phyloP scores from a whole-genome alignment of 495 filamentous ascomycete species.

The Aspergillus saccharolyticus region DNA sequence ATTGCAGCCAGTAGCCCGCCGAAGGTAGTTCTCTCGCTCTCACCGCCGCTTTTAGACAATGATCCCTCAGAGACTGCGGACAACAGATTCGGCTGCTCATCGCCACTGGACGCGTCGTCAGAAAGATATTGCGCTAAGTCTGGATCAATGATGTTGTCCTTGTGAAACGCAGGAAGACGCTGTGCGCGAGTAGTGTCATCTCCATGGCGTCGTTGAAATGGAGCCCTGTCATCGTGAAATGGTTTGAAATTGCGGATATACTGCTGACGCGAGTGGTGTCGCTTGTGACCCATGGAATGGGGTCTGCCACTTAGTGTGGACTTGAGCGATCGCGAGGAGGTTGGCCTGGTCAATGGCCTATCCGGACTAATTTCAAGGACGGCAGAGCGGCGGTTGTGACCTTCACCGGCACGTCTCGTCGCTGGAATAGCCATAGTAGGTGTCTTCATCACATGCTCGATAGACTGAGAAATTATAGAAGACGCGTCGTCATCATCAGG shows the following conservation, averaged over 20 bases:
- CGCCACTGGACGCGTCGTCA: conserved; percentile 86
- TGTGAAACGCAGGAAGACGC: conserved; percentile 86
- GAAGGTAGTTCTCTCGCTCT: conserved; percentile 50
- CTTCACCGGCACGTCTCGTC: conserved; percentile 75
- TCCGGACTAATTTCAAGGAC: conserved; percentile 86
- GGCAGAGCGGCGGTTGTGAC: conserved; percentile 74
- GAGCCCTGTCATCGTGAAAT: conserved; percentile 72
- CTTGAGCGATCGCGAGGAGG: conserved; percentile 90
- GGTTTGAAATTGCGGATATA: conserved; percentile 54
- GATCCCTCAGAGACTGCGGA: conserved; percentile 57
- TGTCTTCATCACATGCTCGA: conserved; percentile 43
- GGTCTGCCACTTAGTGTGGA: conserved; percentile 58
- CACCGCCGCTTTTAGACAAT: conserved; percentile 45
- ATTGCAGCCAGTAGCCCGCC: conserved; percentile 56
- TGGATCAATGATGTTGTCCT: conserved; percentile 96
- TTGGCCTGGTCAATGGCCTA: conserved; percentile 68
- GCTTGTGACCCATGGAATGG: conserved; percentile 71
- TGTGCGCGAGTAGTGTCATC: conserved; percentile 60
- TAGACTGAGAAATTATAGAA: conserved; percentile 42
- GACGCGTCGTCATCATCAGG: conserved; percentile 43
- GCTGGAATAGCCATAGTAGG: conserved; percentile 83
- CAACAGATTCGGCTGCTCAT: conserved; percentile 85
- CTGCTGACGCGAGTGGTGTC: conserved; percentile 83
- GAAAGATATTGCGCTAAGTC: conserved; percentile 94
- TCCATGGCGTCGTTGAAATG: conserved; percentile 71